phyloP scores from a whole-genome alignment of 73 alveolate genomes.

The Tetrahymena thermophila region DNA sequence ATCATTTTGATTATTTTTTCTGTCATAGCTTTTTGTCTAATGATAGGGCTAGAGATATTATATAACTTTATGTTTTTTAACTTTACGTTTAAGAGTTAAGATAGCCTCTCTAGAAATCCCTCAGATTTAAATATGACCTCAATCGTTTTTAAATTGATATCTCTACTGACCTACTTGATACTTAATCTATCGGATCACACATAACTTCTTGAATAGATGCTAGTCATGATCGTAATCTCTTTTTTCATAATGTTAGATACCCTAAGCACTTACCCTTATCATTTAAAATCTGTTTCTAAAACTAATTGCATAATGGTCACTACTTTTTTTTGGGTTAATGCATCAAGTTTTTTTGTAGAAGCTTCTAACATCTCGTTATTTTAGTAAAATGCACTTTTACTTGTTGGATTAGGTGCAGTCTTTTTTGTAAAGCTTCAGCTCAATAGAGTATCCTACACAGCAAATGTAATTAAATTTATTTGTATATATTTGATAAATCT shows the following conservation, averaged over 20 bases:
- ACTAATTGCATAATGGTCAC: background rate
- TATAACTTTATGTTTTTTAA: background rate
- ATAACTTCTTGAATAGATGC: background rate
- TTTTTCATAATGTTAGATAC: background rate
- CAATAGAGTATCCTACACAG: conserved; percentile 6
- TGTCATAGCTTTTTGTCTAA: background rate
- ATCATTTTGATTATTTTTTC: background rate
- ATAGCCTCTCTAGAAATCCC: background rate
- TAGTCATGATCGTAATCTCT: background rate
- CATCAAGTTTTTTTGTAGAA: background rate
- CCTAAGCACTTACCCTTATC: background rate
- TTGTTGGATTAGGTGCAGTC: conserved; percentile 31
- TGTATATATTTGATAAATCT: background rate
- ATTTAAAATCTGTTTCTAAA: background rate
- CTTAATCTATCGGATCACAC: background rate
- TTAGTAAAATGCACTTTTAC: conserved; percentile 7
- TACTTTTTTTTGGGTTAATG: background rate
- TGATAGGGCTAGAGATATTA: background rate
- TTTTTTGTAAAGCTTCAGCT: conserved; percentile 14
- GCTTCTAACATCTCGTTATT: background rate
- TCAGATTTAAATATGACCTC: background rate
- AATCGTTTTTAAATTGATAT: background rate
- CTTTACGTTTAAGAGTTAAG: background rate
- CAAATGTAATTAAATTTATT: background rate
- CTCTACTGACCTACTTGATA: background rate